Conservation (phyloP, 352 stramenopile genomes). For the Globisporangium recalcitrans region DNA sequence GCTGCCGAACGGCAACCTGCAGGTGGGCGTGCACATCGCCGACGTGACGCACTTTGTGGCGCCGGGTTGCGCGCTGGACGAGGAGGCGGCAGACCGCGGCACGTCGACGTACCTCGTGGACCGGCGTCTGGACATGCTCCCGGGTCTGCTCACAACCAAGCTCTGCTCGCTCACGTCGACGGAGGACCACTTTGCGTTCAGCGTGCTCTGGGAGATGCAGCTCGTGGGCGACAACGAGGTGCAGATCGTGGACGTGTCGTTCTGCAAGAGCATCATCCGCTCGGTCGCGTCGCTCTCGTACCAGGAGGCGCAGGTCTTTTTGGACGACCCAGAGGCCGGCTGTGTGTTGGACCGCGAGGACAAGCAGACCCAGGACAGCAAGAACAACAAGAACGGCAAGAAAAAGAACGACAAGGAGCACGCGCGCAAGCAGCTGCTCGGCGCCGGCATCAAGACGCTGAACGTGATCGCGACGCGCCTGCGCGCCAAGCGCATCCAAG, state of each 20-base stretch:
- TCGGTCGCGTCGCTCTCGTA: conserved; percentile 96
- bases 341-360: conserved; percentile 30
- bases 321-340: conserved; percentile 84
- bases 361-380: conserved; percentile 15
- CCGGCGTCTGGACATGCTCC: conserved; percentile 98
- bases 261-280: conserved; percentile 98
- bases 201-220: conserved; percentile 71
- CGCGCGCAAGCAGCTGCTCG: conserved; percentile 48
- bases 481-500: conserved; percentile 91
- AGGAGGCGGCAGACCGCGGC: conserved; percentile 87
- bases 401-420: conserved; percentile 34
- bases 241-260: conserved; percentile 93
- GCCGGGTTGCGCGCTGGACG: conserved; percentile 91
- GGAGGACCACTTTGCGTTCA: conserved; percentile 84
- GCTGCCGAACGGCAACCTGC: conserved; percentile 90
- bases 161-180: conserved; percentile 92
- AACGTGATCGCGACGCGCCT: conserved; percentile 89
- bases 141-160: conserved; percentile 95
- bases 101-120: conserved; percentile 99
- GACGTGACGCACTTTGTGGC: conserved; percentile 99
- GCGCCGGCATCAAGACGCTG: conserved; percentile 88
- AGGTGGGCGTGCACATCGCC: conserved; percentile 98
- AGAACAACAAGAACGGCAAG: conserved; percentile 34
- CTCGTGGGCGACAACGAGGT: conserved; percentile 61
- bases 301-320: conserved; percentile 94